Percentiles rank a stretch among this genome's conserved stretches.
Evolutionary conservation across 2,329 filamentous ascomycete species (phyloP).

Genomic region (Trichoderma lentiforme): DNA sequence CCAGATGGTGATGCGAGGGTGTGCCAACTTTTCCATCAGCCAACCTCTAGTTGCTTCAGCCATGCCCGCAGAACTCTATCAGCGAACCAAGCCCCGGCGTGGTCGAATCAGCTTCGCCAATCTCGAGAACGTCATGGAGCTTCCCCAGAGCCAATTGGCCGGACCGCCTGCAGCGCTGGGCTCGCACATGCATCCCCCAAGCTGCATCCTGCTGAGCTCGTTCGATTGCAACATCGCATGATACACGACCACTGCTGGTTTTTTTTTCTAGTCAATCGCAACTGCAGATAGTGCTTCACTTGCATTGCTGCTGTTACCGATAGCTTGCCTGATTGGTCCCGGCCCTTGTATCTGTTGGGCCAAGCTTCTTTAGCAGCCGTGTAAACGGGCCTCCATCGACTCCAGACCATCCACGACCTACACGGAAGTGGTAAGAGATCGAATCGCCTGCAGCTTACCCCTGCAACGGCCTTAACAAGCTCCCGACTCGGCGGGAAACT

Average conservation of each 20-base stretch:
- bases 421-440: not conserved
- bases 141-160: not conserved
- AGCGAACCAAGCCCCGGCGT: not conserved
- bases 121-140: not conserved
- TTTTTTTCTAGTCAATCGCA: not conserved
- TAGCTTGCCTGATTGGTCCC: not conserved
- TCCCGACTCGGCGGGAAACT: not conserved
- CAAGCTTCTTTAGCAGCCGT: not conserved
- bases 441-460: not conserved
- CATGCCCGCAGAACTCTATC: not conserved
- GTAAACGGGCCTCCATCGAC: not conserved
- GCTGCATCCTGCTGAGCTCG: constrained; percentile 8
- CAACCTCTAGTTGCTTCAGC: not conserved
- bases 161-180: not conserved
- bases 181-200: not conserved
- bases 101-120: constrained; percentile 16
- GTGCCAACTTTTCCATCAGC: constrained; percentile 14
- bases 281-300: not conserved
- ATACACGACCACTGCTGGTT: not conserved
- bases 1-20: constrained; percentile 14
- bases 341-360: not conserved
- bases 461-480: not conserved
- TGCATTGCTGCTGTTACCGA: not conserved
- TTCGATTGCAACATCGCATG: constrained; percentile 14
- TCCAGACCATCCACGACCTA: not conserved